Evolutionary conservation across 305 asterid genomes (phyloP).

Genomic region (Rubia balearica): DNA sequence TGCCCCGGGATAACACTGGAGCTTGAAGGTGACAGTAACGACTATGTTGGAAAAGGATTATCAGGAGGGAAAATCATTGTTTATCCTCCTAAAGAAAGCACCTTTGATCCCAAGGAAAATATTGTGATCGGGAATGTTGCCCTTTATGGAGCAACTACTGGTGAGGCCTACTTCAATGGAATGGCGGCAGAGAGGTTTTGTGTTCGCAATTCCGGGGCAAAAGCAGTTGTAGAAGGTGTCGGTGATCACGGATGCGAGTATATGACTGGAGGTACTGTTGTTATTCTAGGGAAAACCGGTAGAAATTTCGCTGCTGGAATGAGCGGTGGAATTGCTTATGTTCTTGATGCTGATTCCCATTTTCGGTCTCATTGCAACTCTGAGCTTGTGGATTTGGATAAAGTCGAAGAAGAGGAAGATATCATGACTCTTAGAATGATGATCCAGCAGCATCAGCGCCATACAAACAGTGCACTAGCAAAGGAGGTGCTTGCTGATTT

Average conservation of each 20-base stretch:
- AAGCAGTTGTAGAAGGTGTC: conserved; percentile 97
- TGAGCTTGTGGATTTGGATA: conserved; percentile 95
- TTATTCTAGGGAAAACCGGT: conserved; percentile 87
- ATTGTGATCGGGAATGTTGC: conserved; percentile 98
- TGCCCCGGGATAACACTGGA: conserved; percentile 89
- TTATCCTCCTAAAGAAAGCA: conserved; percentile 90
- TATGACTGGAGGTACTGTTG: conserved; percentile 97
- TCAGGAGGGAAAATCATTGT: conserved; percentile 91
- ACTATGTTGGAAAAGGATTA: conserved; percentile 95
- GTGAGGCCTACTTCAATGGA: conserved; percentile 97
- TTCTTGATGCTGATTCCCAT: conserved; percentile 66
- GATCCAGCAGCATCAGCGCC: conserved; percentile 98
- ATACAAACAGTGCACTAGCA: conserved; percentile 80
- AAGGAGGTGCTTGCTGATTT: conserved; percentile 79
- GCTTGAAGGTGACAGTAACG: conserved; percentile 99
- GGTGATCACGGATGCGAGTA: conserved; percentile 99
- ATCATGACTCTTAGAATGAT: conserved; percentile 70
- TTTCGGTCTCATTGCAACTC: conserved; percentile 69
- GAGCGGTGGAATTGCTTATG: conserved; percentile 97
- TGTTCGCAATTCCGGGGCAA: conserved; percentile 95
- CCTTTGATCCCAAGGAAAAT: conserved; percentile 85
- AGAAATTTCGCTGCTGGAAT: conserved; percentile 99
- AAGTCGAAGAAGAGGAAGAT: conserved; percentile 87
- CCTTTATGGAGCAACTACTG: conserved; percentile 86
- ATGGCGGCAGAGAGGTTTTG: conserved; percentile 99